Percentiles rank a stretch among this genome's conserved stretches.
Evolutionary conservation across 495 filamentous ascomycete species (phyloP).

Genomic region (Penicillium verhagenii): DNA sequence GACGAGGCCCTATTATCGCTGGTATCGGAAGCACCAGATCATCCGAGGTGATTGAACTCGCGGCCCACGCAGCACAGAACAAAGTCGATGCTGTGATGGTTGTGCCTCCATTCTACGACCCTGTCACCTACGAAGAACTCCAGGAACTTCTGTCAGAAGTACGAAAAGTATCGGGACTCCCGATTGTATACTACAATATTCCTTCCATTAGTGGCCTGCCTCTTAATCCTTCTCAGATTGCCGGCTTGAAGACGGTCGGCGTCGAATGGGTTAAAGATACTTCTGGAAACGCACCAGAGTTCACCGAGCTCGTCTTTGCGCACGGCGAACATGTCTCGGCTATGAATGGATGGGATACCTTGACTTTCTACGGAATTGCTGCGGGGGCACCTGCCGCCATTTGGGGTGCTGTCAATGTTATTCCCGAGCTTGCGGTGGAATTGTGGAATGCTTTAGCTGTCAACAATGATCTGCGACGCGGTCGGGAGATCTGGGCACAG

Average conservation of each 20-base stretch:
- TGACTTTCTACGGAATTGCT: slow-evolving; percentile 38
- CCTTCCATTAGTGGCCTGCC: slow-evolving; percentile 27
- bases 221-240: slow-evolving; percentile 26
- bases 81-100: too few species aligned
- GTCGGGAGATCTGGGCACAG: slow-evolving; percentile 34
- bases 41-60: slow-evolving; percentile 33
- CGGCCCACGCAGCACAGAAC: too few species aligned
- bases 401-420: slow-evolving; percentile 40
- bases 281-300: slow-evolving; percentile 34
- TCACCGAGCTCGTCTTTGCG: slow-evolving; percentile 34
- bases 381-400: slow-evolving; percentile 30
- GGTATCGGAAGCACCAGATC: slow-evolving; percentile 31
- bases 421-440: slow-evolving; percentile 36
- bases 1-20: slow-evolving; percentile 33
- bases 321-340: slow-evolving; percentile 29
- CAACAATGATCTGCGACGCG: slow-evolving; percentile 26
- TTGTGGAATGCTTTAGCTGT: slow-evolving; percentile 34
- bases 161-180: slow-evolving; percentile 21
- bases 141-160: slow-evolving; percentile 31
- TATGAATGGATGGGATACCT: slow-evolving; percentile 39
- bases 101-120: slow-evolving; percentile 41
- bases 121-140: slow-evolving; percentile 28
- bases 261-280: slow-evolving; percentile 40
- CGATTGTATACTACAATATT: slow-evolving; percentile 40
- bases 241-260: slow-evolving; percentile 26